Conservation (phyloP, 1,284 basidiomycete species). For the Mycosarcoma maydis region DNA sequence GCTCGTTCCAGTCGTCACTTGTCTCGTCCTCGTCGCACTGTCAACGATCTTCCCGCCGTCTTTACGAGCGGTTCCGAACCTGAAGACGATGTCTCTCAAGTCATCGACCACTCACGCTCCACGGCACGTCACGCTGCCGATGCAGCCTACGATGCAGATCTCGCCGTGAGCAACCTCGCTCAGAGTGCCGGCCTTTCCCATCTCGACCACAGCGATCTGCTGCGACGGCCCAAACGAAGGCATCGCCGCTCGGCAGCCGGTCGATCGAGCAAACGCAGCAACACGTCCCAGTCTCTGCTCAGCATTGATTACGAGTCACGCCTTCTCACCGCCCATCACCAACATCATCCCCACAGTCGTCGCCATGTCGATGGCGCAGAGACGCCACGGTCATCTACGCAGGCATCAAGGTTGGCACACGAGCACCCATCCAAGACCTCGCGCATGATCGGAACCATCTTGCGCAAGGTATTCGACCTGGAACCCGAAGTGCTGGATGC, state of each 20-base stretch:
- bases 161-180: slow-evolving; percentile 40
- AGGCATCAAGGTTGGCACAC: slow-evolving; percentile 13
- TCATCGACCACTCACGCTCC: not conserved
- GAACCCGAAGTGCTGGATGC: slow-evolving; percentile 51
- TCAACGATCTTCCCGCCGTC: slow-evolving; percentile 20
- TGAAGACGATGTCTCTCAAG: slow-evolving; percentile 6
- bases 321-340: slow-evolving; percentile 4
- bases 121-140: slow-evolving; percentile 5
- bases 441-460: slow-evolving; percentile 38
- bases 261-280: slow-evolving; percentile 47
- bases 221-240: slow-evolving; percentile 38
- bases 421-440: slow-evolving; percentile 34
- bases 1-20: slow-evolving; percentile 29
- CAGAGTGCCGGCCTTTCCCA: slow-evolving; percentile 42
- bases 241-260: slow-evolving; percentile 37
- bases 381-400: slow-evolving; percentile 19
- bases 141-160: slow-evolving; percentile 20
- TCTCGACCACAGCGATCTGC: slow-evolving; percentile 15
- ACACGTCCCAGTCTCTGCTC: slow-evolving; percentile 38
- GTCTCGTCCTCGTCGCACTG: slow-evolving; percentile 5
- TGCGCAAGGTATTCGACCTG: slow-evolving; percentile 43
- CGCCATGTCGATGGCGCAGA: slow-evolving; percentile 17
- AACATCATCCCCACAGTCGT: not conserved
- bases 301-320: slow-evolving; percentile 35
- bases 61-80: slow-evolving; percentile 35